phyloP scores from a whole-genome alignment of 2,329 filamentous ascomycete species.

The Cryoendolithus antarcticus region DNA sequence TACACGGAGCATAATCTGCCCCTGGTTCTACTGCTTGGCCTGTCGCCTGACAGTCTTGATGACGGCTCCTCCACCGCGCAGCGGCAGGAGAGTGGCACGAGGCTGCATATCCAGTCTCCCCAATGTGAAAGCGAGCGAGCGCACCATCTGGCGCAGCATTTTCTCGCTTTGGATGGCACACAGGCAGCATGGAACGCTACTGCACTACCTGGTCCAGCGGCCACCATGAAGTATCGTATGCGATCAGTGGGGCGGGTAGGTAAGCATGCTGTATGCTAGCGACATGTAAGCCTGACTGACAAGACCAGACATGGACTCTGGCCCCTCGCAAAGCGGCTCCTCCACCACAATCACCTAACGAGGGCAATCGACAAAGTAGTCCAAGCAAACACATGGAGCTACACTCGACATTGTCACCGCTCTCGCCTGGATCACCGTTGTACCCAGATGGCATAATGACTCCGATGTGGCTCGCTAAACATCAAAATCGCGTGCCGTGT shows the following conservation, averaged over 20 bases:
- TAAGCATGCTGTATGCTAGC: constrained; percentile 21
- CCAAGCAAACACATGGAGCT: constrained; percentile 40
- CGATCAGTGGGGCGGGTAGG: constrained; percentile 62
- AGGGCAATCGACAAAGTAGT: constrained; percentile 35
- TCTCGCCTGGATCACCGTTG: constrained; percentile 68
- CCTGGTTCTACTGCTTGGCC: constrained; percentile 68
- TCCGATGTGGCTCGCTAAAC: constrained; percentile 73
- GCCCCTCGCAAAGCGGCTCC: constrained; percentile 52
- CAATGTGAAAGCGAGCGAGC: constrained; percentile 26
- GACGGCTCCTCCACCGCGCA: constrained; percentile 7
- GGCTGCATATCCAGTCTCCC: constrained; percentile 13
- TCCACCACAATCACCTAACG: constrained; percentile 34
- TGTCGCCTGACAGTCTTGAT: constrained; percentile 31
- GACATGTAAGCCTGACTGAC: neutral
- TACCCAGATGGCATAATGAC: constrained; percentile 87
- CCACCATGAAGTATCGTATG: constrained; percentile 16
- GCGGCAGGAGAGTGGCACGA: constrained; percentile 17
- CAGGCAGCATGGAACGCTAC: constrained; percentile 16
- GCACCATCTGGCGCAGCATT: constrained; percentile 42
- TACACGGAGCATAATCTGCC: constrained; percentile 83
- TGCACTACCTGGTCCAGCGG: constrained; percentile 15
- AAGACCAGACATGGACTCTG: constrained; percentile 40
- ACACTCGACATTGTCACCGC: constrained; percentile 83
- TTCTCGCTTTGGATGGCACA: constrained; percentile 37
- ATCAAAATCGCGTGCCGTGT: constrained; percentile 72